Evolutionary conservation across 257 asterid species (phyloP).

Genomic region (Solanum piurae): DNA sequence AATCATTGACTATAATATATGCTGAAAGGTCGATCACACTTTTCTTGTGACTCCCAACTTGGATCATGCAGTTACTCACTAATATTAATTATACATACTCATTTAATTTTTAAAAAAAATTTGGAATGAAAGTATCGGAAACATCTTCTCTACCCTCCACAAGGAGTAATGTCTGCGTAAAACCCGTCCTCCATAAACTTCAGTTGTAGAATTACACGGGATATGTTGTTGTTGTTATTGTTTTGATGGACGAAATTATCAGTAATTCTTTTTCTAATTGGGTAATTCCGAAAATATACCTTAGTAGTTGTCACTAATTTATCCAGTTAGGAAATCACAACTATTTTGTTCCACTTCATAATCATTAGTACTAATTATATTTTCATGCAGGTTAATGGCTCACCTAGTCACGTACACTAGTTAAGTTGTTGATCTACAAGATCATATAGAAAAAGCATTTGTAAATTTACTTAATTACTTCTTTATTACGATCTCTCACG

Average conservation of each 20-base stretch:
- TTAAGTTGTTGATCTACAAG: not conserved
- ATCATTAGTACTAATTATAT: not conserved
- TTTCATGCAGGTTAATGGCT: conserved; percentile 12
- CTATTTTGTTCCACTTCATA: not conserved
- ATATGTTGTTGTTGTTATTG: too few species aligned
- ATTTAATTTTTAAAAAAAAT: not conserved
- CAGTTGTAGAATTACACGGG: too few species aligned
- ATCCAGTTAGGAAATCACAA: conserved; percentile 32
- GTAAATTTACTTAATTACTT: too few species aligned
- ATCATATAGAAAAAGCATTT: not conserved
- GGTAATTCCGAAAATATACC: not conserved
- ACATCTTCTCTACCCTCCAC: too few species aligned
- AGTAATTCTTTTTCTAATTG: too few species aligned
- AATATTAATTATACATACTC: not conserved
- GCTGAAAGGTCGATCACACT: conserved; percentile 33
- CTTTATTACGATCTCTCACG: not conserved
- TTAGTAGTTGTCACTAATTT: not conserved
- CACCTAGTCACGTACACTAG: conserved; percentile 3
- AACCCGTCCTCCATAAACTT: too few species aligned
- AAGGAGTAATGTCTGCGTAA: not conserved
- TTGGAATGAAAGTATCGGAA: not conserved
- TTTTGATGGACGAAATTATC: not conserved
- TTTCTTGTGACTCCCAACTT: conserved; percentile 20
- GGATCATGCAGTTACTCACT: conserved; percentile 16
- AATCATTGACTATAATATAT: conserved; percentile 21